These are phyloP conservation scores for Calonectria leucothoes DNA, from an alignment of 2,329 filamentous ascomycete species.

Conservation along the genomic window DNA sequence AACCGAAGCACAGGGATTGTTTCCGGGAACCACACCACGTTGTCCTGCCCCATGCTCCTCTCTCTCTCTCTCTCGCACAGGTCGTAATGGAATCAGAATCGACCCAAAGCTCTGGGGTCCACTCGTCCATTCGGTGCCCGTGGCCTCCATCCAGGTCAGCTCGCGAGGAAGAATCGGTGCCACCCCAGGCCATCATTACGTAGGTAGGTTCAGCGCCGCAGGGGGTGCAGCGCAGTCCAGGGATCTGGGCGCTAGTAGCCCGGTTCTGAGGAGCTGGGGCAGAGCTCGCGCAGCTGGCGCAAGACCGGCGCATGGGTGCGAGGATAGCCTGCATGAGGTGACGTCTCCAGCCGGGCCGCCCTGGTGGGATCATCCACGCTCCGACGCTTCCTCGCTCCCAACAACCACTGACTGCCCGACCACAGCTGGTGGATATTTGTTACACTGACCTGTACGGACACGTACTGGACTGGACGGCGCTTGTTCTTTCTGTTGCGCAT, in stretches of 20 bases:
- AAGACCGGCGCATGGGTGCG: neutral
- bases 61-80: neutral
- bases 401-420: slow-evolving; percentile 12
- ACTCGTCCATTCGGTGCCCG: neutral
- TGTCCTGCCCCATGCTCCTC: neutral
- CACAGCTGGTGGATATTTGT: slow-evolving; percentile 23
- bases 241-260: slow-evolving; percentile 18
- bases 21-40: neutral
- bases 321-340: slow-evolving; percentile 19
- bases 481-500: neutral
- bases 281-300: slow-evolving; percentile 17
- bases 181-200: slow-evolving; percentile 38
- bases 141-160: neutral
- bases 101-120: neutral
- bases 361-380: slow-evolving; percentile 24
- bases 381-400: slow-evolving; percentile 12
- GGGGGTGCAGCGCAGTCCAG: slow-evolving; percentile 30
- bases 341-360: slow-evolving; percentile 16
- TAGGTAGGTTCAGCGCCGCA: slow-evolving; percentile 37
- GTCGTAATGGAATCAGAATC: neutral
- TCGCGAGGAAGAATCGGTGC: slow-evolving; percentile 4
- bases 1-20: neutral
- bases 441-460: slow-evolving; percentile 34
- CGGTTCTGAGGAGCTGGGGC: neutral
- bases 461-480: slow-evolving; percentile 23